Percentiles rank a stretch among this genome's conserved stretches.
phyloP scores from a whole-genome alignment of 1,139 yeast genomes.

The Groenewaldozyma auringiensis region DNA sequence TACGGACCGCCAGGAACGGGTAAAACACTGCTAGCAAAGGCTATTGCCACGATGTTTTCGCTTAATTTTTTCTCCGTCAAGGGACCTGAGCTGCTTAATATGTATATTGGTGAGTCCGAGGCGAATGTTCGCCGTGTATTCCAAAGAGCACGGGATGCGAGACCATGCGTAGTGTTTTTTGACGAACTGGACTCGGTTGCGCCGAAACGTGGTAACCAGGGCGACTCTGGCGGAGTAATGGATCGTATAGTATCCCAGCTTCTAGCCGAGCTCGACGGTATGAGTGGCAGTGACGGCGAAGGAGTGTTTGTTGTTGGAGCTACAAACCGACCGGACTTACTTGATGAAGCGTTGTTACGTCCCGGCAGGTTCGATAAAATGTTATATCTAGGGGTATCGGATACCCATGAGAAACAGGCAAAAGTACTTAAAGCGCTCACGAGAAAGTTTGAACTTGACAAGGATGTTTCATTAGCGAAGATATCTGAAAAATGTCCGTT shows the following conservation, averaged over 20 bases:
- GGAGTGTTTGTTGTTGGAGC: slow-evolving; percentile 98
- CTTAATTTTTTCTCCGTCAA: slow-evolving; percentile 90
- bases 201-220: slow-evolving; percentile 95
- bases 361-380: slow-evolving; percentile 96
- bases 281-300: slow-evolving; percentile 80
- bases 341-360: slow-evolving; percentile 87
- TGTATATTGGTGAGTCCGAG: slow-evolving; percentile 98
- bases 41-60: slow-evolving; percentile 91
- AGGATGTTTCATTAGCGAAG: slow-evolving; percentile 50
- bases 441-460: slow-evolving; percentile 59
- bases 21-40: slow-evolving; percentile 88
- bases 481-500: slow-evolving; percentile 73
- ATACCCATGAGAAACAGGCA: slow-evolving; percentile 80
- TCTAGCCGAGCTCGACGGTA: slow-evolving; percentile 90
- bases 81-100: slow-evolving; percentile 89
- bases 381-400: slow-evolving; percentile 88
- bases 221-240: slow-evolving; percentile 98
- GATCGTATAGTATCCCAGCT: slow-evolving; percentile 94
- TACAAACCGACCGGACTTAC: slow-evolving; percentile 87
- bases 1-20: slow-evolving; percentile 99
- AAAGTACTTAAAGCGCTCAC: slow-evolving; percentile 85
- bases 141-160: slow-evolving; percentile 90
- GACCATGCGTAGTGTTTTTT: slow-evolving; percentile 93
- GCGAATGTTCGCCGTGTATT: slow-evolving; percentile 93
- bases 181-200: slow-evolving; percentile 92